These are phyloP conservation scores for Phytophthora colocasiae DNA, from an alignment of 352 stramenopile species.

Conservation along the genomic window DNA sequence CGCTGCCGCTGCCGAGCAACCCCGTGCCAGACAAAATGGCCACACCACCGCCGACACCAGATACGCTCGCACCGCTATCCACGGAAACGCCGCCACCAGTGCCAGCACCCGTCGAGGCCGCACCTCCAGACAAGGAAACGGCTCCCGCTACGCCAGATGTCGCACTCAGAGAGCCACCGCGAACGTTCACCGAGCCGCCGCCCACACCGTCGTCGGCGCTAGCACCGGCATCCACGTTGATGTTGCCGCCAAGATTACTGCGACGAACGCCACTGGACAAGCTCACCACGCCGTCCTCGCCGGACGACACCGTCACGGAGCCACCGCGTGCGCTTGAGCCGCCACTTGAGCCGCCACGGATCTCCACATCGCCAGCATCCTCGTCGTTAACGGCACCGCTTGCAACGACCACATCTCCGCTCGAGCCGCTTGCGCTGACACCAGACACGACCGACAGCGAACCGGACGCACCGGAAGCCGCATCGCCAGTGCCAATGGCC, in stretches of 20 bases:
- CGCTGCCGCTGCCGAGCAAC: neutral
- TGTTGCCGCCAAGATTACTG: slow-evolving; percentile 14
- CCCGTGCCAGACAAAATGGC: neutral
- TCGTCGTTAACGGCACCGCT: slow-evolving; percentile 16
- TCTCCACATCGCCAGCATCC: slow-evolving; percentile 12
- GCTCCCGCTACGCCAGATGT: slow-evolving; percentile 17
- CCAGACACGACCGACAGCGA: slow-evolving; percentile 12
- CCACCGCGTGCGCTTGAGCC: slow-evolving; percentile 13
- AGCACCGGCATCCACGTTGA: slow-evolving; percentile 23
- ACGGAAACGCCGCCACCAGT: neutral
- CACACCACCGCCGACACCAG: neutral
- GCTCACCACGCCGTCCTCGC: slow-evolving; percentile 8
- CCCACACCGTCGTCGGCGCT: slow-evolving; percentile 22
- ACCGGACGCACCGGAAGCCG: slow-evolving; percentile 13
- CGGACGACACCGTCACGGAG: slow-evolving; percentile 16
- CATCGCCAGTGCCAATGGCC: slow-evolving; percentile 2
- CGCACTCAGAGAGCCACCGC: slow-evolving; percentile 19
- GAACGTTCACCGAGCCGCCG: slow-evolving; percentile 16
- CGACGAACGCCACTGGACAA: slow-evolving; percentile 15
- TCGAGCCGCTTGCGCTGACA: slow-evolving; percentile 10
- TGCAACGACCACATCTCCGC: slow-evolving; percentile 18
- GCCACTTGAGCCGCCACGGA: slow-evolving; percentile 10
- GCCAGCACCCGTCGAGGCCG: neutral
- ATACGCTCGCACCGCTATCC: slow-evolving; percentile 1
- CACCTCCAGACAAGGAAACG: slow-evolving; percentile 2